A percentile compares a stretch with the other conserved stretches of the same genome.
Conservation (phyloP, 2,329 filamentous ascomycete species). For the Aotearoamyces nothofagi region DNA sequence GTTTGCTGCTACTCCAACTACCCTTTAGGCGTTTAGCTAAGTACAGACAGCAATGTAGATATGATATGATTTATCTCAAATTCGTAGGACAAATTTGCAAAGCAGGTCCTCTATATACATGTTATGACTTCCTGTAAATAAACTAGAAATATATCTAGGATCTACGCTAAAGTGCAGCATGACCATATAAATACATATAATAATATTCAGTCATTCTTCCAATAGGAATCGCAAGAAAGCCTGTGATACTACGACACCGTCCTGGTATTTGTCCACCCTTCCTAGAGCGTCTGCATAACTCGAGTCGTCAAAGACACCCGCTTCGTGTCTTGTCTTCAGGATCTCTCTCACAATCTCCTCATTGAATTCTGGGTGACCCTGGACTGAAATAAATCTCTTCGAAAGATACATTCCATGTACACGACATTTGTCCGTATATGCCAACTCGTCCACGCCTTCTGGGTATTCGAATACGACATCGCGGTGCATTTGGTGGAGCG, state of each 20-base stretch:
- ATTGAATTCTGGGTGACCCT: conserved; percentile 79
- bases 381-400: conserved; percentile 54
- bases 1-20: too few species aligned
- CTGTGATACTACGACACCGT: conserved; percentile 60
- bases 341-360: conserved; percentile 56
- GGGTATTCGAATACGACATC: conserved; percentile 59
- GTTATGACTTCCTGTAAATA: too few species aligned
- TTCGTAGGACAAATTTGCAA: too few species aligned
- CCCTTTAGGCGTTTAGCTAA: too few species aligned
- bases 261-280: conserved; percentile 53
- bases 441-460: conserved; percentile 43
- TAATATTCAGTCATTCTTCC: conserved; percentile 27
- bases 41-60: too few species aligned
- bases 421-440: conserved; percentile 47
- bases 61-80: too few species aligned
- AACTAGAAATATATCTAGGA: too few species aligned
- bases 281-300: conserved; percentile 53
- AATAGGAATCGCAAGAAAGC: conserved; percentile 66
- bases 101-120: too few species aligned
- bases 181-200: too few species aligned
- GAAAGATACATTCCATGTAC: conserved; percentile 71
- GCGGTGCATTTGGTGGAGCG: conserved; percentile 75
- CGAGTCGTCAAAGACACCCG: conserved; percentile 55
- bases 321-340: conserved; percentile 44
- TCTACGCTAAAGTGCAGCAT: conserved; percentile 7